These are phyloP conservation scores for Schwanniomyces etchellsii DNA, from an alignment of 1,139 yeast genomes.

Conservation along the genomic window DNA sequence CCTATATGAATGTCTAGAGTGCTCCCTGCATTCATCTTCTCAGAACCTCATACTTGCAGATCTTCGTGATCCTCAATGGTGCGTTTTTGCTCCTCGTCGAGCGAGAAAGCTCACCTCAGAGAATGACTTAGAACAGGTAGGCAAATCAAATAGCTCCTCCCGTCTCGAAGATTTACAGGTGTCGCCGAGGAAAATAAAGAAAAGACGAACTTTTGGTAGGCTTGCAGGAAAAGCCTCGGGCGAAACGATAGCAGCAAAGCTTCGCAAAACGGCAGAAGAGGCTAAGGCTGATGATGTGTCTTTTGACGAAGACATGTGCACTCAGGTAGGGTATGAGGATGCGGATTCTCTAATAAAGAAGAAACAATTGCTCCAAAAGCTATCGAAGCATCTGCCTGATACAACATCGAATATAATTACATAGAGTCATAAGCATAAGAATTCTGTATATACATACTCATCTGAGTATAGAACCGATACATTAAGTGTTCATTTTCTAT, in stretches of 20 bases:
- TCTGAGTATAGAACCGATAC: too few species aligned
- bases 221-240: conserved; percentile 18
- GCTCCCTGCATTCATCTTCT: conserved; percentile 11
- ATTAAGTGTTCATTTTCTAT: too few species aligned
- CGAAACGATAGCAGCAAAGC: conserved; percentile 12
- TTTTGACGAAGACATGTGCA: conserved; percentile 17
- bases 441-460: too few species aligned
- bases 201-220: conserved; percentile 31
- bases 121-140: conserved; percentile 1
- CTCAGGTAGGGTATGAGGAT: conserved; percentile 30
- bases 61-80: conserved; percentile 42
- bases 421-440: too few species aligned
- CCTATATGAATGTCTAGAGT: conserved; percentile 39
- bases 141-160: not conserved
- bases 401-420: too few species aligned
- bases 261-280: conserved; percentile 8
- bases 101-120: conserved; percentile 21
- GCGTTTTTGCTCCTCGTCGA: conserved; percentile 41
- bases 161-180: too few species aligned
- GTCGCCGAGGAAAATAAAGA: conserved; percentile 33
- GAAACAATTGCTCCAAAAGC: conserved; percentile 21
- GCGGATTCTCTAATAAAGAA: conserved; percentile 21
- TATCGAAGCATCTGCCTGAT: too few species aligned
- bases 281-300: conserved; percentile 13
- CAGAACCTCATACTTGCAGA: conserved; percentile 22